These are phyloP conservation scores for Ogataea populi-albae DNA, from an alignment of 805 yeast species.

Conservation along the genomic window DNA sequence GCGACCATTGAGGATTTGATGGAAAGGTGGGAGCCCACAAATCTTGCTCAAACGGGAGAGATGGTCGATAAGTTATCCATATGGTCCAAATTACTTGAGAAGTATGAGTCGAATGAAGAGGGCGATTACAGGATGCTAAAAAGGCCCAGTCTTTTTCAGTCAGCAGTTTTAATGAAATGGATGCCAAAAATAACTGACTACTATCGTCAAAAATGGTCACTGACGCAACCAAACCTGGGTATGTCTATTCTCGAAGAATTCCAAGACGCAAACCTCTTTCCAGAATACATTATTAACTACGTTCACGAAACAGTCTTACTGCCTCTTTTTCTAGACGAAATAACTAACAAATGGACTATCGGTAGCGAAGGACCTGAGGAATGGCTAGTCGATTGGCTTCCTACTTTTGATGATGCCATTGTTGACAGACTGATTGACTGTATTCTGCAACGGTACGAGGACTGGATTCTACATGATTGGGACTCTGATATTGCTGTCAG, in stretches of 20 bases:
- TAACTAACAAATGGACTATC: conserved; percentile 36
- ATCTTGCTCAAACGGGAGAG: conserved; percentile 27
- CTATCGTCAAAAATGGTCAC: conserved; percentile 36
- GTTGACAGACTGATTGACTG: conserved; percentile 12
- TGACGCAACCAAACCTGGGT: conserved; percentile 37
- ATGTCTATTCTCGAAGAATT: conserved; percentile 37
- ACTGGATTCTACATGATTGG: conserved; percentile 24
- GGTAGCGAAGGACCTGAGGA: conserved; percentile 18
- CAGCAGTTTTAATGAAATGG: conserved; percentile 37
- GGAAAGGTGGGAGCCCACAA: conserved; percentile 37
- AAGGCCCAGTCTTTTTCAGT: conserved; percentile 30
- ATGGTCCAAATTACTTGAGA: conserved; percentile 25
- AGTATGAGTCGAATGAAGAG: conserved; percentile 2
- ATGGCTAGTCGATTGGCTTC: conserved; percentile 31
- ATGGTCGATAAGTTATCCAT: conserved; percentile 30
- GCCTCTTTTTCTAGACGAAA: conserved; percentile 36
- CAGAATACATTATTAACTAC: conserved; percentile 26
- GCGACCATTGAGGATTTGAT: conserved; percentile 22
- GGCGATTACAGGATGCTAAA: conserved; percentile 1
- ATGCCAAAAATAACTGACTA: conserved; percentile 30
- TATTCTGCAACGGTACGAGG: conserved; percentile 19
- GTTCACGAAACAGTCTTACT: conserved; percentile 32
- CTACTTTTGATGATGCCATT: conserved; percentile 14
- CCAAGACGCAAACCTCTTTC: conserved; percentile 30
- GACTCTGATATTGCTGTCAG: conserved; percentile 4